Evolutionary conservation across 1,284 basidiomycete genomes (phyloP).

Genomic region (Ceratorhiza oryzae-sativae): DNA sequence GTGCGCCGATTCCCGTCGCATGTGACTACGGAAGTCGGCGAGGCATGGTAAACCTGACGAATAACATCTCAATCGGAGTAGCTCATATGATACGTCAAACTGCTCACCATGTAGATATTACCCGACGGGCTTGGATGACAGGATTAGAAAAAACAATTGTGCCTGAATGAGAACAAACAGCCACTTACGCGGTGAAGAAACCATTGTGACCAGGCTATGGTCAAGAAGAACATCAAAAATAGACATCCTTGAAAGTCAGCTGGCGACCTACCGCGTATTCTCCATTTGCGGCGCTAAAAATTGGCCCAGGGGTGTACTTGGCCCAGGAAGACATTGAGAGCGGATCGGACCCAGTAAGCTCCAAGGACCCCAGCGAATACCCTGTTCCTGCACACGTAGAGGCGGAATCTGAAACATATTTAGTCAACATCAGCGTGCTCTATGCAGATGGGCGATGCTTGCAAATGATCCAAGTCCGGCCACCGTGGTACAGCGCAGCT

Average conservation of each 20-base stretch:
- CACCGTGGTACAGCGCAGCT: neutral
- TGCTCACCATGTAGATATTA: slow-evolving; percentile 51
- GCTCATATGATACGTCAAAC: slow-evolving; percentile 38
- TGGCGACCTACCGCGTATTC: slow-evolving; percentile 38
- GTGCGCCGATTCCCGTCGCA: slow-evolving; percentile 41
- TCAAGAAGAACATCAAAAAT: neutral
- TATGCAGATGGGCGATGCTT: neutral
- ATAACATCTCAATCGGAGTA: neutral
- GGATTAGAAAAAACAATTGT: neutral
- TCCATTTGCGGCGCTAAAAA: slow-evolving; percentile 39
- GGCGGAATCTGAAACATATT: slow-evolving; percentile 39
- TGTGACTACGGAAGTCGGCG: slow-evolving; percentile 34
- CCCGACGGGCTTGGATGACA: slow-evolving; percentile 47
- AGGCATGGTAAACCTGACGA: slow-evolving; percentile 40
- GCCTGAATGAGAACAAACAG: neutral
- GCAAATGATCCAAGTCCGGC: slow-evolving; percentile 39
- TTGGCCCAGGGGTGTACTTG: slow-evolving; percentile 31
- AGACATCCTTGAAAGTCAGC: neutral
- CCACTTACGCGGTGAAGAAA: slow-evolving; percentile 47
- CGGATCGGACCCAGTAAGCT: slow-evolving; percentile 52
- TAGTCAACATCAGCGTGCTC: neutral
- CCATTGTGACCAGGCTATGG: slow-evolving; percentile 33
- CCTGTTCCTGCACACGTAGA: slow-evolving; percentile 36
- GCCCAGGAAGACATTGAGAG: slow-evolving; percentile 50
- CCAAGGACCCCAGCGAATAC: slow-evolving; percentile 45